Evolutionary conservation across 78 protist species (phyloP), one percentile per base, ranked within the genome.

Genomic region (Dictyostelium firmibasis): DNA sequence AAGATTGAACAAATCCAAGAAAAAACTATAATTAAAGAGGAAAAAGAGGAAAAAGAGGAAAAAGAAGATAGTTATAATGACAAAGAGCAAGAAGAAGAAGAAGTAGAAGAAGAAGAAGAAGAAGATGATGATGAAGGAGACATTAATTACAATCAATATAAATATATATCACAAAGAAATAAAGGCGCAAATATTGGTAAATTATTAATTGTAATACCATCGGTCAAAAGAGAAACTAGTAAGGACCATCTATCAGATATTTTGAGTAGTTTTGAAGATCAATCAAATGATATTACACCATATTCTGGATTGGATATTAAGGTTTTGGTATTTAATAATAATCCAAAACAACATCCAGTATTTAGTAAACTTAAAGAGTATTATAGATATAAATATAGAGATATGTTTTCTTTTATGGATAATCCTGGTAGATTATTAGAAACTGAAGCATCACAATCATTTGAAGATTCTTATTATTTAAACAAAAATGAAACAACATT

Each of bases 331-430:
- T 77, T 41, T n/a, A 77, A 77, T 41, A 77, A 77, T 3, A 77
- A 47, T n/a, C 83, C 83, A 23, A n/a, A n/a, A 4, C 43, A 41
- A 31, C 83, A 77, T 77, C 41, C 83, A 35, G 27, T 77, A 0
- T 77, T 77, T n/a, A 18, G n/a, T 23, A 35, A 77, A 77, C 60
- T 77, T n/a, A 35, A 77, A 77, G 83, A 77, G n/a, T 29, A 41
- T 41, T 77, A 77, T 41, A 38, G 36, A 38, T 43, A 41, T 13
- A 77, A 77, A 77, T 72, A 6, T 33, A 72, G 25, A 72, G 44
- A 72, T 72, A 18, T 72, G 35, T 72, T 72, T 31, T 31, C 79
- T 29, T 72, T 72, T 72, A 72, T 31, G 35, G 79, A 72, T 72
- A 72, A 72, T 18, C 79, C 79, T 6, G 4, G 38, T 29, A 72